Evolutionary conservation across 176 grass and related monocot species (phyloP).

Genomic region (Pontederia paniculata): DNA sequence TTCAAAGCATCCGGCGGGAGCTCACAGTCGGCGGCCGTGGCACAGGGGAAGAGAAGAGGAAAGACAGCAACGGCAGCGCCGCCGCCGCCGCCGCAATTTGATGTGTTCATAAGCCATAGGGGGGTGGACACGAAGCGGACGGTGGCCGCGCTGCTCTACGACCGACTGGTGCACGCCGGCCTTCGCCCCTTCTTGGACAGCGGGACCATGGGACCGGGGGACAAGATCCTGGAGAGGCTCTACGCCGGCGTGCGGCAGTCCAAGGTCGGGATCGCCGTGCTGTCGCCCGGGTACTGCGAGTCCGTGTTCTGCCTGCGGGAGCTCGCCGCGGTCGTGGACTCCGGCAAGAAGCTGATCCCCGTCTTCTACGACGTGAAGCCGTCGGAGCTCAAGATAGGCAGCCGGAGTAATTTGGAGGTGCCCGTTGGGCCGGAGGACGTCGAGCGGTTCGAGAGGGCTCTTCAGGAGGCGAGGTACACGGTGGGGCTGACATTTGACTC

Average conservation of each 20-base stretch:
- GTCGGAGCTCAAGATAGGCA: neutral
- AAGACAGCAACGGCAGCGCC: no score
- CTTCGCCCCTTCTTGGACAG: neutral
- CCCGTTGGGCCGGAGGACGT: constrained; percentile 2
- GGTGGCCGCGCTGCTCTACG: constrained; percentile 2
- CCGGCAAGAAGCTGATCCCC: constrained; percentile 4
- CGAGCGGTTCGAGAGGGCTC: neutral
- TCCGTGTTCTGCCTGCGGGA: constrained; percentile 1
- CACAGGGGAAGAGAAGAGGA: no score
- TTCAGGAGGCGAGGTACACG: constrained; percentile 10
- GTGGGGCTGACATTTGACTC: constrained; percentile 16
- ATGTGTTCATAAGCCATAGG: constrained; percentile 5
- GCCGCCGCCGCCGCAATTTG: neutral
- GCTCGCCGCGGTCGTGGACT: neutral
- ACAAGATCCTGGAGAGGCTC: neutral
- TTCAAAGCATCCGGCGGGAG: no score
- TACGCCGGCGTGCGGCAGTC: neutral
- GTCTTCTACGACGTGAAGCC: constrained; percentile 6
- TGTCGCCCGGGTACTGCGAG: neutral
- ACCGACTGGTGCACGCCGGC: neutral
- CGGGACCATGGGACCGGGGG: neutral
- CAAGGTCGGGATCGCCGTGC: neutral
- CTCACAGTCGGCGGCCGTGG: no score
- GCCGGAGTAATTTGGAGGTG: neutral
- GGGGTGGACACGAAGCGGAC: neutral